Base-by-base conservation (phyloP, 2,329 filamentous ascomycete species). In the Colletotrichum sp. region DNA sequence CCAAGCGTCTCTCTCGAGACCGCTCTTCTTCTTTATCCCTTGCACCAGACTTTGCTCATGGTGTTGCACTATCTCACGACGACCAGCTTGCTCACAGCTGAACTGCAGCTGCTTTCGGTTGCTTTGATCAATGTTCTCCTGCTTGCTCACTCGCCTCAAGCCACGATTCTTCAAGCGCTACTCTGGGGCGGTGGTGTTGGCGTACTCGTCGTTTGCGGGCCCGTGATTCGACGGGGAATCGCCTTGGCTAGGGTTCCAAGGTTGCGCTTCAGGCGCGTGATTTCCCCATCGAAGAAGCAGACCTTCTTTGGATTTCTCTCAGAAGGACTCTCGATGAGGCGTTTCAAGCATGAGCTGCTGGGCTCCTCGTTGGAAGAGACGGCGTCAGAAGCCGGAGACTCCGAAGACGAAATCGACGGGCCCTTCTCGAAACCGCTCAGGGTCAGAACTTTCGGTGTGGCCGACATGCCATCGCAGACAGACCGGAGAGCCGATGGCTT, bases 81-180 rank as follows among this genome's bases (percentile, higher is more conserved):
- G 0, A 98, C 95, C 2, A 98, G 96, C 82, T 88, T 98, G 55
- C 87, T 98, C 66, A 90, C 93, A 3, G 92, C 97, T 7, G 97
- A 99, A 82, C 88, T 98, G 55, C 95, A 98, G 78, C 87, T 99
- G 12, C 89, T 98, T 18, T 96, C 96, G 1, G 90, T 94, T 51
- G 92, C 92, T 3, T 87, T 99, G 16, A 93, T 98, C 79, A 95
- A 98, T 79, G 85, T 98, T 16, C 85, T 97, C 1, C 82, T 98
- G 3, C 90, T 98, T 74, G 92, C 95, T 0, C 85, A 87, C 8
- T 97, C 96, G 0, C 94, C 96, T 0, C 97, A 98, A 83, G 91
- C 93, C 18, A 88, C 95, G 76, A 96, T 98, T 75, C 86, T 98
- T 62, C 97, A 98, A 84, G 92, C 93, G 18, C 86, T 98, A 68